Evolutionary conservation across 73 alveolate species (phyloP).

Genomic region (Paramecium caudatum): DNA sequence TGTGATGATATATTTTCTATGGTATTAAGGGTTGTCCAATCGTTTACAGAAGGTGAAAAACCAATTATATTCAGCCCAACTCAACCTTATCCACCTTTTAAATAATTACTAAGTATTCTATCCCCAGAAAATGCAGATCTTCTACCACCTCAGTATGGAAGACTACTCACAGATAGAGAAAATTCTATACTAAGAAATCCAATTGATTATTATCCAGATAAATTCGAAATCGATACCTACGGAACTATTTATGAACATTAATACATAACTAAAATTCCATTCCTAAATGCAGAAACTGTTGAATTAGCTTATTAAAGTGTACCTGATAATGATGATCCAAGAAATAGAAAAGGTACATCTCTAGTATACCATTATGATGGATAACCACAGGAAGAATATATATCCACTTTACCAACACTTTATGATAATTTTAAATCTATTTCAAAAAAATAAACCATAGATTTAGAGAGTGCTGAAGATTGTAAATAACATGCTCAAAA

Average conservation of each 20-base stretch:
- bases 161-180: neutral
- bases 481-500: no score
- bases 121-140: constrained; percentile 68
- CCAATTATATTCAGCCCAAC: neutral
- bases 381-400: neutral
- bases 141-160: constrained; percentile 62
- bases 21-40: neutral
- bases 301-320: constrained; percentile 60
- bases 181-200: constrained; percentile 69
- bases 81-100: constrained; percentile 75
- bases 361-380: neutral
- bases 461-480: neutral
- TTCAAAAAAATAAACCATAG: neutral
- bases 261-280: constrained; percentile 67
- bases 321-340: constrained; percentile 39
- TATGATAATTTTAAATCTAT: constrained; percentile 32
- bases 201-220: constrained; percentile 70
- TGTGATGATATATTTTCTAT: constrained; percentile 60
- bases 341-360: constrained; percentile 37
- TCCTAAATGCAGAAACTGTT: constrained; percentile 36
- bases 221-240: constrained; percentile 70
- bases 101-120: constrained; percentile 65
- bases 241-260: constrained; percentile 72
- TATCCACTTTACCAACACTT: constrained; percentile 53
- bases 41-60: neutral